Conservation (phyloP, 2,329 filamentous ascomycete genomes). For the Cucurbitaria berberidis region DNA sequence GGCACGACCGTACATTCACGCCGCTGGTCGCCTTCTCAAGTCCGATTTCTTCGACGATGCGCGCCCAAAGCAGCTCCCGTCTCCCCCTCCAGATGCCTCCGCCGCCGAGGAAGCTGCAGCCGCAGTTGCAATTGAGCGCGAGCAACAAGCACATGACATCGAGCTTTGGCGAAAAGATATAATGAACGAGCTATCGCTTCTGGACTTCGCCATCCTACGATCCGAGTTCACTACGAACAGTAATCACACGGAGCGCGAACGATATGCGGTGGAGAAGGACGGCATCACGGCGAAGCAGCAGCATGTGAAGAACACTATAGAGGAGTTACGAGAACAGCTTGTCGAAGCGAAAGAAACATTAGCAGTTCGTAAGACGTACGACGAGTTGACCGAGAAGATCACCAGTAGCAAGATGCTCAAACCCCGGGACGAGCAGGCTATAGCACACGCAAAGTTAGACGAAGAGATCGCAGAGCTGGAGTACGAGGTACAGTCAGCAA, state of each 20-base stretch:
- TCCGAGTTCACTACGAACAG: slow-evolving; percentile 86
- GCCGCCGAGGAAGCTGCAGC: slow-evolving; percentile 55
- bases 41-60: slow-evolving; percentile 68
- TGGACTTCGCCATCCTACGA: slow-evolving; percentile 84
- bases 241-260: slow-evolving; percentile 81
- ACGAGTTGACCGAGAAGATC: slow-evolving; percentile 86
- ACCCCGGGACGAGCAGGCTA: slow-evolving; percentile 81
- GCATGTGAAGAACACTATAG: slow-evolving; percentile 76
- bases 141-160: slow-evolving; percentile 62
- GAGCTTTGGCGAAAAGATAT: slow-evolving; percentile 81
- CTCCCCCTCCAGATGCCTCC: slow-evolving; percentile 69
- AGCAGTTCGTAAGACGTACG: slow-evolving; percentile 81
- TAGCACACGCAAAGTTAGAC: slow-evolving; percentile 79
- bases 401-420: slow-evolving; percentile 79
- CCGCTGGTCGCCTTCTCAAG: slow-evolving; percentile 79
- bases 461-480: slow-evolving; percentile 88
- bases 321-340: slow-evolving; percentile 73
- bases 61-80: slow-evolving; percentile 63
- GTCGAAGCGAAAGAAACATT: slow-evolving; percentile 70
- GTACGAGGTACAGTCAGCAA: slow-evolving; percentile 81
- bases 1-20: slow-evolving; percentile 88
- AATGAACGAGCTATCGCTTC: slow-evolving; percentile 84
- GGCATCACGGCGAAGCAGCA: slow-evolving; percentile 81
- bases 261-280: slow-evolving; percentile 81
- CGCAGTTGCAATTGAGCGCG: slow-evolving; percentile 52